These are phyloP conservation scores for Fusarium coffeatum DNA, from an alignment of 2,329 filamentous ascomycete species.

Conservation along the genomic window DNA sequence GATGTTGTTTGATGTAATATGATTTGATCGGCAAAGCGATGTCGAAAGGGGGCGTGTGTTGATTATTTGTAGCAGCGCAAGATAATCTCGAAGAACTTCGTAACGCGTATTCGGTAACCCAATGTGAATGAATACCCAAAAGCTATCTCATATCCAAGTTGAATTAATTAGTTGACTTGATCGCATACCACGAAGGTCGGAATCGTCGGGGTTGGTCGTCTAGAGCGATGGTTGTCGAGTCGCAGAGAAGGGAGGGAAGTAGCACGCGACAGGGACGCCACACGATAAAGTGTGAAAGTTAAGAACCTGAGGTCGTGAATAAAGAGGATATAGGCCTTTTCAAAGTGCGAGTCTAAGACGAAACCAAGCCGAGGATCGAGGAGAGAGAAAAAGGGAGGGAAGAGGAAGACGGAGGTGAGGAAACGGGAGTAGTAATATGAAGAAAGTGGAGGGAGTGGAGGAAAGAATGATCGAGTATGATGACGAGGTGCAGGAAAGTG, in stretches of 20 bases:
- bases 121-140: slow-evolving; percentile 52
- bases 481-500: slow-evolving; percentile 46
- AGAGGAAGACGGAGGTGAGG: slow-evolving; percentile 34
- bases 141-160: slow-evolving; percentile 53
- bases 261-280: slow-evolving; percentile 45
- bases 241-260: slow-evolving; percentile 39
- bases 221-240: slow-evolving; percentile 39
- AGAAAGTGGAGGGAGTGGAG: slow-evolving; percentile 41
- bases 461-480: slow-evolving; percentile 46
- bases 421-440: slow-evolving; percentile 43
- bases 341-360: slow-evolving; percentile 35
- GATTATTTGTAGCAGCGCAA: slow-evolving; percentile 18
- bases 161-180: slow-evolving; percentile 37
- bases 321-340: slow-evolving; percentile 34
- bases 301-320: slow-evolving; percentile 25
- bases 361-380: slow-evolving; percentile 42
- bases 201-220: slow-evolving; percentile 39
- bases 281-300: slow-evolving; percentile 35
- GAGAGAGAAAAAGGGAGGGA: slow-evolving; percentile 23
- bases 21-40: slow-evolving; percentile 16
- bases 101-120: slow-evolving; percentile 39
- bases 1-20: slow-evolving; percentile 19
- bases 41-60: slow-evolving; percentile 16
- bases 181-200: slow-evolving; percentile 35
- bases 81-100: slow-evolving; percentile 30